phyloP scores from a whole-genome alignment of 805 yeast genomes.

The Scheffersomyces coipomensis region DNA sequence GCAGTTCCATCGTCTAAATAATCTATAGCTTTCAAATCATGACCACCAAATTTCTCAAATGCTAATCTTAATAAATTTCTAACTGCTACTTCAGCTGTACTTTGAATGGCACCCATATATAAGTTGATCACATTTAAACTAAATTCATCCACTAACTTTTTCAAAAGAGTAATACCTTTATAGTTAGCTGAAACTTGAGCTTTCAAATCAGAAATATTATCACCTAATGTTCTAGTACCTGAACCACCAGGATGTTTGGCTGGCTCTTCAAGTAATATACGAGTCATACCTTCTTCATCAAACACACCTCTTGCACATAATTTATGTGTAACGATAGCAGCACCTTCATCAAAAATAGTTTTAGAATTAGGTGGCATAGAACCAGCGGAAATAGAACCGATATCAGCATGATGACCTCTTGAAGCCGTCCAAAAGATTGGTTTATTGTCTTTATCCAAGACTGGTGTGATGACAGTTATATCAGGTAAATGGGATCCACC shows the following conservation, averaged over 20 bases:
- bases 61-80: conserved; percentile 30
- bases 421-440: conserved; percentile 88
- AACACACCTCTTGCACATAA: conserved; percentile 68
- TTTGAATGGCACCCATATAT: conserved; percentile 36
- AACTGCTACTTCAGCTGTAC: conserved; percentile 34
- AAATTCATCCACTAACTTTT: conserved; percentile 60
- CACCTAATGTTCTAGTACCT: conserved; percentile 81
- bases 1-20: conserved; percentile 79
- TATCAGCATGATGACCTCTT: conserved; percentile 95
- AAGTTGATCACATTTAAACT: conserved; percentile 39
- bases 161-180: conserved; percentile 72
- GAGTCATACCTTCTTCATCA: conserved; percentile 67
- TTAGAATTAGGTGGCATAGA: conserved; percentile 93
- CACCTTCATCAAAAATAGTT: conserved; percentile 86
- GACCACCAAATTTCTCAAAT: conserved; percentile 37
- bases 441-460: conserved; percentile 45
- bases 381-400: conserved; percentile 90
- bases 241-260: conserved; percentile 82
- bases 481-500: conserved; percentile 45
- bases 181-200: conserved; percentile 78
- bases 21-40: conserved; percentile 53
- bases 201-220: conserved; percentile 65
- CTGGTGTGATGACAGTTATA: conserved; percentile 91
- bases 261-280: conserved; percentile 67
- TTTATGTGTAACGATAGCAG: conserved; percentile 75